Percentiles rank a stretch among this genome's conserved stretches.
Evolutionary conservation across 2,329 filamentous ascomycete species (phyloP).

Genomic region (Trichophyton verrucosum): DNA sequence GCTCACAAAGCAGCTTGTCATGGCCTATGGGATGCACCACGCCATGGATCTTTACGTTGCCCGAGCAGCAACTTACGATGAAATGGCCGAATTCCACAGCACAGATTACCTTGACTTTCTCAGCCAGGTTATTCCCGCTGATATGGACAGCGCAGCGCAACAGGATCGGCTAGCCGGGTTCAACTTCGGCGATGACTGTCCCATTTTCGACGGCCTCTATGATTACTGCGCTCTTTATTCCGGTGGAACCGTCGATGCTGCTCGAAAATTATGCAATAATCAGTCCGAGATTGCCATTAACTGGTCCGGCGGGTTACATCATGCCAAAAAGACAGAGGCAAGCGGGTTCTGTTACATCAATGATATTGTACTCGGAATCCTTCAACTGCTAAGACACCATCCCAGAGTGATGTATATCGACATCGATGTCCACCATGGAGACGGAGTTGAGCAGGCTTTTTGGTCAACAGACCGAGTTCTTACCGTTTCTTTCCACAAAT

Average conservation of each 20-base stretch:
- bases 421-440: slow-evolving; percentile 84
- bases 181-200: slow-evolving; percentile 89
- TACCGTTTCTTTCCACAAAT: slow-evolving; percentile 94
- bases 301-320: slow-evolving; percentile 92
- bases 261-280: slow-evolving; percentile 70
- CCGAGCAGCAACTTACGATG: slow-evolving; percentile 71
- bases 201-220: slow-evolving; percentile 89
- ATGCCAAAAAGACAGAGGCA: slow-evolving; percentile 87
- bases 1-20: slow-evolving; percentile 85
- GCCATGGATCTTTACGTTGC: slow-evolving; percentile 92
- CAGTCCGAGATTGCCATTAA: slow-evolving; percentile 94
- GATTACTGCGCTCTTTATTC: slow-evolving; percentile 91
- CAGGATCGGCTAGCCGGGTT: slow-evolving; percentile 51
- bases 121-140: slow-evolving; percentile 55
- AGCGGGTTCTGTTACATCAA: slow-evolving; percentile 99
- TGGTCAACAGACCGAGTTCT: slow-evolving; percentile 81
- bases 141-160: slow-evolving; percentile 52
- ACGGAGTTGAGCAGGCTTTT: slow-evolving; percentile 84
- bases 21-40: slow-evolving; percentile 89
- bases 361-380: slow-evolving; percentile 87
- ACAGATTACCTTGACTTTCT: slow-evolving; percentile 86
- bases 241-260: slow-evolving; percentile 80
- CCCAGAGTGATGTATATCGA: slow-evolving; percentile 88
- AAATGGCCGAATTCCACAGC: slow-evolving; percentile 76
- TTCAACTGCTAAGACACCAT: slow-evolving; percentile 71